A percentile compares a stretch with the other conserved stretches of the same genome.
Evolutionary conservation across 2,329 filamentous ascomycete genomes (phyloP).

Genomic region (Didymella sp.): DNA sequence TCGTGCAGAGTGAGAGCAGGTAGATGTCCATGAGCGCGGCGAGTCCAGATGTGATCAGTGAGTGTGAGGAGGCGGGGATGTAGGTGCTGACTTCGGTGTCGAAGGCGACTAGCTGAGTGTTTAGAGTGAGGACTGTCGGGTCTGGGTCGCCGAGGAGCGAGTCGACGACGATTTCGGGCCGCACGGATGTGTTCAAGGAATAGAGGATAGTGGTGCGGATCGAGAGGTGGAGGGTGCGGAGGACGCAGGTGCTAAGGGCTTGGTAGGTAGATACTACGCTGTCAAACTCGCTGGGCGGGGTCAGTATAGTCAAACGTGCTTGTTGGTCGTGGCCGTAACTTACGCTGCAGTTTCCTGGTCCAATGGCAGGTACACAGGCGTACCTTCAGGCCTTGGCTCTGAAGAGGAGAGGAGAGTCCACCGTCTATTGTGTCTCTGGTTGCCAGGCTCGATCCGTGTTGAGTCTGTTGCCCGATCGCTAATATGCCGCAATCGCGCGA

Average conservation of each 20-base stretch:
- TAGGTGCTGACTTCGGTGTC: constrained; percentile 81
- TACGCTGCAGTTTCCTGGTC: constrained; percentile 83
- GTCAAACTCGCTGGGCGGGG: constrained; percentile 73
- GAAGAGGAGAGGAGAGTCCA: constrained; percentile 77
- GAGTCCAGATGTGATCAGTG: constrained; percentile 79
- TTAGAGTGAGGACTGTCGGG: constrained; percentile 80
- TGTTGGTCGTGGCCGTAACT: constrained; percentile 38
- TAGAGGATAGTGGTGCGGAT: constrained; percentile 84
- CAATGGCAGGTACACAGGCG: constrained; percentile 82
- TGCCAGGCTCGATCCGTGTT: constrained; percentile 56
- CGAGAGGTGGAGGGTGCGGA: constrained; percentile 88
- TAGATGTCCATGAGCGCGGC: constrained; percentile 79
- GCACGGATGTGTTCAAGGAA: constrained; percentile 68
- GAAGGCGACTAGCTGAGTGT: constrained; percentile 83
- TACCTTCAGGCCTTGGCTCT: constrained; percentile 61
- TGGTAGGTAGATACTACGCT: constrained; percentile 83
- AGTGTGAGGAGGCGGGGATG: constrained; percentile 70
- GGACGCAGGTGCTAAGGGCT: constrained; percentile 76
- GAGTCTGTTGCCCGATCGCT: constrained; percentile 75
- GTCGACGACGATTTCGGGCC: constrained; percentile 61
- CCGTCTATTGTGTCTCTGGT: constrained; percentile 67
- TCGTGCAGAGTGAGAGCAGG: constrained; percentile 70
- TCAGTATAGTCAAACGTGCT: constrained; percentile 13
- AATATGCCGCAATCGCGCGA: constrained; percentile 81
- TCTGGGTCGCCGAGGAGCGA: constrained; percentile 80